Evolutionary conservation across 1,284 basidiomycete species (phyloP), one percentile per base, ranked within the genome.

Genomic region (Tausonia pullulans): DNA sequence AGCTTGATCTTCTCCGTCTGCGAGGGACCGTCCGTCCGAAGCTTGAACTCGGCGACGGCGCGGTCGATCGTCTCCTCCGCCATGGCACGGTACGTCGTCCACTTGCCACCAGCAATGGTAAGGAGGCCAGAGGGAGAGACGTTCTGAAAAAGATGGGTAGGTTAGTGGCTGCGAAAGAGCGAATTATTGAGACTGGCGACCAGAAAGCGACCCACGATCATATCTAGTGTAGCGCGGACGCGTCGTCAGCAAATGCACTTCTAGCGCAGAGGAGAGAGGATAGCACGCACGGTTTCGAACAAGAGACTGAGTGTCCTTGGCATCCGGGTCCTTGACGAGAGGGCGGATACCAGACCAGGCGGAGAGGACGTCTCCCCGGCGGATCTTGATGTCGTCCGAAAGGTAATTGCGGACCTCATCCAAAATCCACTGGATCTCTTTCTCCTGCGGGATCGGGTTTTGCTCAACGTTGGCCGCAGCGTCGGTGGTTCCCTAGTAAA

Each of bases 61-160:
- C 82, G 81, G 77, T 98, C 90, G 58, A 98, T 87, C 0, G 92
- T 90, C 80, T 98, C 92, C 79, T 94, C 84, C 45, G 95, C 92
- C 95, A 98, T 98, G 61, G 87, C 87, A 62, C 91, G 80, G 76
- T 98, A 98, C 44, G 95, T 98, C 62, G 95, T 98, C 95, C 95
- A 98, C 78, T 98, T 98, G 5, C 95, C 95, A 57, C 95, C 95
- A 6, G 92, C 92, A 71, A 98, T 95, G 16, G 94, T 98, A 67
- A 98, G 77, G 69, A 98, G 79, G 27, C 93, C 93, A 68, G 84
- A 85, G 45, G 83, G 81, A 61, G 83, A 84, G 52, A 94, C 84
- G 75, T 94, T 84, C 27, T 27, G 27, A 27, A 27, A 27, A 27
- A 27, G 27, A 27, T 27, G 27, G 27, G 27, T 27, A 27, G 72